Percentiles rank a stretch among this genome's conserved stretches.
These are phyloP conservation scores for Umbelopsis sp. DNA, from an alignment of 371 early-diverging fungal genomes.

Conservation along the genomic window DNA sequence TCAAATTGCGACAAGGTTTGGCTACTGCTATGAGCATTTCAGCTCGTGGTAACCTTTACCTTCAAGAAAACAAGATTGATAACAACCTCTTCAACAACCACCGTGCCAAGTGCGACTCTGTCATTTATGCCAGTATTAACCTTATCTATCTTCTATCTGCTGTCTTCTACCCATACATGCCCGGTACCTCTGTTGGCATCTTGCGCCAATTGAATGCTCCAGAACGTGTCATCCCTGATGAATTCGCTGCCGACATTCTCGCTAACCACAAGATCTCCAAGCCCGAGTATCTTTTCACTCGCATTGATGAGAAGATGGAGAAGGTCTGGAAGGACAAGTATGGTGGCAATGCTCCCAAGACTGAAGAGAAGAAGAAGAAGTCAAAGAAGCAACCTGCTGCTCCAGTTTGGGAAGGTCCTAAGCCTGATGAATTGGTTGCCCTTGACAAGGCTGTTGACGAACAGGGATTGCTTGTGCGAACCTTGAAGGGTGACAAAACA, in stretches of 20 bases:
- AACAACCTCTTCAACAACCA: slow-evolving; percentile 80
- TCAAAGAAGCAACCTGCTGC: slow-evolving; percentile 34
- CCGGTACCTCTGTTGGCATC: slow-evolving; percentile 81
- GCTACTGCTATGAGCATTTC: slow-evolving; percentile 92
- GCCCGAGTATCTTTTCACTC: slow-evolving; percentile 89
- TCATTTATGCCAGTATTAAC: slow-evolving; percentile 83
- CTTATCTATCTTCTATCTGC: slow-evolving; percentile 89
- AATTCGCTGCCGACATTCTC: slow-evolving; percentile 69
- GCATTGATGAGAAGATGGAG: slow-evolving; percentile 84
- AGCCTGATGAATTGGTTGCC: slow-evolving; percentile 42
- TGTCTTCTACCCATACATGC: slow-evolving; percentile 95
- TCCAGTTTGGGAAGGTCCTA: slow-evolving; percentile 48
- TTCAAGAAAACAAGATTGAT: slow-evolving; percentile 93
- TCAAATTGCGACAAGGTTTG: slow-evolving; percentile 89
- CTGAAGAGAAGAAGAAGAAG: slow-evolving; percentile 34
- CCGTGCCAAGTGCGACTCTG: slow-evolving; percentile 84
- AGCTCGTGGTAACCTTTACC: slow-evolving; percentile 92
- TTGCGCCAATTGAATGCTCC: slow-evolving; percentile 82
- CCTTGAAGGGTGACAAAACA: slow-evolving; percentile 57
- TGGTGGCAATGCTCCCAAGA: slow-evolving; percentile 56
- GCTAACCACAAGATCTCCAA: slow-evolving; percentile 86
- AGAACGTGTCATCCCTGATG: slow-evolving; percentile 74
- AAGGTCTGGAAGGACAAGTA: slow-evolving; percentile 70
- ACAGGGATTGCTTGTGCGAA: slow-evolving; percentile 57
- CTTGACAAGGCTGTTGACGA: slow-evolving; percentile 55